Percentiles rank a stretch among this genome's conserved stretches.
These are phyloP conservation scores for Murraya paniculata DNA, from an alignment of 345 rosid genomes.

Conservation along the genomic window DNA sequence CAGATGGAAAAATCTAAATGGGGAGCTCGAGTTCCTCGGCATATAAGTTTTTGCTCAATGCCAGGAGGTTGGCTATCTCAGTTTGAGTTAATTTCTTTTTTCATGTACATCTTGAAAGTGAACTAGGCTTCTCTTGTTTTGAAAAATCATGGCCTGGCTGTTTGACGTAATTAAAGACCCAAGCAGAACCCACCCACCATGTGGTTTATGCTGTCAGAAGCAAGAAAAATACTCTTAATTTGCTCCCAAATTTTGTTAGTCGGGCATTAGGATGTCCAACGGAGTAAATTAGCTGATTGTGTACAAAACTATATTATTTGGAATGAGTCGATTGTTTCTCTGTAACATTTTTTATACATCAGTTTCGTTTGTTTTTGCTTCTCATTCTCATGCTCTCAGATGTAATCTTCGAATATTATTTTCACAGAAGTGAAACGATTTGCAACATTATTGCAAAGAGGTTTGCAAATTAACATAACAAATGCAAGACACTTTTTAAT, in stretches of 20 bases:
- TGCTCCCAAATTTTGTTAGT: not conserved
- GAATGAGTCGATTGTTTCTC: not conserved
- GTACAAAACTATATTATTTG: not conserved
- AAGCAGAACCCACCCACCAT: not conserved
- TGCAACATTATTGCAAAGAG: too few relatives aligned
- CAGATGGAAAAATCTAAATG: conserved; percentile 29
- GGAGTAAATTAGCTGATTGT: not conserved
- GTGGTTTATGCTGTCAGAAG: not conserved
- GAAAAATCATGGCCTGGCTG: not conserved
- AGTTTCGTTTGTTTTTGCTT: not conserved
- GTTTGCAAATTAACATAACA: too few relatives aligned
- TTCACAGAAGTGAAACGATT: too few relatives aligned
- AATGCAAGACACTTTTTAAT: too few relatives aligned
- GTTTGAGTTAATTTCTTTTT: not conserved
- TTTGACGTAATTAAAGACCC: not conserved
- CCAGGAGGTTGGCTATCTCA: not conserved
- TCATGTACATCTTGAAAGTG: not conserved
- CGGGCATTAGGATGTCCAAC: not conserved
- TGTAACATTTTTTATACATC: not conserved
- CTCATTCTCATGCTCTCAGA: not conserved
- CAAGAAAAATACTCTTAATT: not conserved
- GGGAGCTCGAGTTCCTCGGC: not conserved
- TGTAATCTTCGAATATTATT: too few relatives aligned
- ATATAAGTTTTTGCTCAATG: not conserved
- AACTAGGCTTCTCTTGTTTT: not conserved